phyloP scores from a whole-genome alignment of 2,329 filamentous ascomycete species.

The Trichoderma koningiopsis region DNA sequence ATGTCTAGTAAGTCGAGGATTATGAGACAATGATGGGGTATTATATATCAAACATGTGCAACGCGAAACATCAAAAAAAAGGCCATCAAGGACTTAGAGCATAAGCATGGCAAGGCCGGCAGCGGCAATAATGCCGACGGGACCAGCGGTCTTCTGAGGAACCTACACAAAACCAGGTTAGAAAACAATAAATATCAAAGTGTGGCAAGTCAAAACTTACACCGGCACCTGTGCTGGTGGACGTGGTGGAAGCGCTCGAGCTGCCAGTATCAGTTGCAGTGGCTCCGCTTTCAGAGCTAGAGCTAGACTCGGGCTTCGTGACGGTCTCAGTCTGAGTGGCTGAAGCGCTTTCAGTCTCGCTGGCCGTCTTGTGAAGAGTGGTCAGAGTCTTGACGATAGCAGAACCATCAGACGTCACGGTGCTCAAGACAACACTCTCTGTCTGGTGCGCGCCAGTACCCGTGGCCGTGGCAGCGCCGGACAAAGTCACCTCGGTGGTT shows the following conservation, averaged over 20 bases:
- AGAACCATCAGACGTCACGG: conserved; percentile 32
- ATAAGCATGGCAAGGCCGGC: conserved; percentile 53
- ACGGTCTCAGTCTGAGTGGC: conserved; percentile 30
- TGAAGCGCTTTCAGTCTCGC: conserved; percentile 30
- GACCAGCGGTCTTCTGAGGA: conserved; percentile 49
- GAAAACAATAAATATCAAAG: not conserved
- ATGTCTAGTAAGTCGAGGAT: conserved; percentile 33
- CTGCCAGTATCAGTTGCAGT: conserved; percentile 22
- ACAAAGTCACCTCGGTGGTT: conserved; percentile 34
- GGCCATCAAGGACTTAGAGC: conserved; percentile 43
- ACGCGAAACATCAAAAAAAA: conserved; percentile 32
- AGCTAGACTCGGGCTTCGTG: conserved; percentile 10
- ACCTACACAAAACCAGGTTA: conserved; percentile 30
- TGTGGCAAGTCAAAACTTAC: conserved; percentile 33
- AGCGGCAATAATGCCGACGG: conserved; percentile 50
- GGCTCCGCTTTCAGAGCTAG: conserved; percentile 26
- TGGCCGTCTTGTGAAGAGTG: conserved; percentile 32
- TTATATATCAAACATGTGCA: conserved; percentile 49
- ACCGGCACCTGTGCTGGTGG: conserved; percentile 32
- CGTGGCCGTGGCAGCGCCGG: conserved; percentile 28
- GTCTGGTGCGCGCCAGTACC: conserved; percentile 20
- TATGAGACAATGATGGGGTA: conserved; percentile 40
- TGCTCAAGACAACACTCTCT: conserved; percentile 29
- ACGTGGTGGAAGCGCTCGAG: conserved; percentile 23
- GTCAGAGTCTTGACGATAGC: conserved; percentile 35